These are phyloP conservation scores for Parietaria judaica DNA, from an alignment of 306 rosid genomes.

Conservation along the genomic window DNA sequence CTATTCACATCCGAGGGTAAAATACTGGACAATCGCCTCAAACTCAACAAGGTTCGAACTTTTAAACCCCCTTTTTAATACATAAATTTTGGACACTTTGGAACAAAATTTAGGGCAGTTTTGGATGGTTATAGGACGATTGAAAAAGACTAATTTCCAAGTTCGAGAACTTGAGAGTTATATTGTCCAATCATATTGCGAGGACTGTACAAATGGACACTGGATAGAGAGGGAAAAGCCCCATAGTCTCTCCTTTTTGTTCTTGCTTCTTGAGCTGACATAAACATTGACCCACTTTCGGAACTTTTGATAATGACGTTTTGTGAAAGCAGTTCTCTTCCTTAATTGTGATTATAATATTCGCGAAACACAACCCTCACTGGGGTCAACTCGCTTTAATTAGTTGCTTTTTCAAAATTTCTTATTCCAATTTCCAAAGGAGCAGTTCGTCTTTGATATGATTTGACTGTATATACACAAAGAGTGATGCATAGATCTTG, in stretches of 20 bases:
- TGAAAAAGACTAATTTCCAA: too few species aligned
- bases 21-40: conserved; percentile 73
- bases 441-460: not conserved
- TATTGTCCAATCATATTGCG: too few species aligned
- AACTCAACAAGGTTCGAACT: conserved; percentile 61
- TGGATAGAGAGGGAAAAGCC: too few species aligned
- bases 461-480: not conserved
- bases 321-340: conserved; percentile 25
- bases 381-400: conserved; percentile 23
- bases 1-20: conserved; percentile 69
- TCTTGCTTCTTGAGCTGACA: conserved; percentile 9
- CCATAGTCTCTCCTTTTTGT: not conserved
- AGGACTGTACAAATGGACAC: too few species aligned
- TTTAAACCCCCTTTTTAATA: too few species aligned
- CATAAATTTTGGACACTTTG: too few species aligned
- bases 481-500: not conserved
- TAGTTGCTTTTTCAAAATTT: not conserved
- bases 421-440: not conserved
- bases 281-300: conserved; percentile 35
- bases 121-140: too few species aligned
- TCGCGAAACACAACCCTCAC: not conserved
- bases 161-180: too few species aligned
- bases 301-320: conserved; percentile 57
- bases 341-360: conserved; percentile 9
- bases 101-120: too few species aligned